Conservation (phyloP, 352 stramenopile genomes). For the Phytophthora melonis region DNA sequence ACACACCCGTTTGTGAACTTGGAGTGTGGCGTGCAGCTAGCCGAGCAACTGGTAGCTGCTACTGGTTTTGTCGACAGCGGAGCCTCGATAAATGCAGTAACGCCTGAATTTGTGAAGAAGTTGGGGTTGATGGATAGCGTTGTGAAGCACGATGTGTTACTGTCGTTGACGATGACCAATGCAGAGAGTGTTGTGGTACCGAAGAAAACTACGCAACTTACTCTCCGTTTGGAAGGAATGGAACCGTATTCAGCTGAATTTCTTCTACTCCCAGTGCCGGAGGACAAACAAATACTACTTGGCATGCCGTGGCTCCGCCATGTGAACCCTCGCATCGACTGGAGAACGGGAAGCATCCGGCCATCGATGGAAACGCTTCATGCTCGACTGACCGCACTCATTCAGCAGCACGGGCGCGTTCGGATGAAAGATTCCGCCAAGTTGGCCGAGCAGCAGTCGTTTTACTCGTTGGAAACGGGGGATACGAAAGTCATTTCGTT, state of each 20-base stretch:
- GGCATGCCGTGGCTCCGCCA: constrained; percentile 6
- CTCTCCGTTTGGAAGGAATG: neutral
- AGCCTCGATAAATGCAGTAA: too few species aligned
- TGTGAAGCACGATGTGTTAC: neutral
- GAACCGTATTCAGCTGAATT: neutral
- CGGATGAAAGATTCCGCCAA: neutral
- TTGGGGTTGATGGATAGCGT: neutral
- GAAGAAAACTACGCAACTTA: neutral
- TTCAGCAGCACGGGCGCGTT: neutral
- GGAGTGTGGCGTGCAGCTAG: too few species aligned
- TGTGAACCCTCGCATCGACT: constrained; percentile 3
- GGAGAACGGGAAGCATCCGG: neutral
- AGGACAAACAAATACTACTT: constrained; percentile 3
- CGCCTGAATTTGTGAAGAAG: neutral
- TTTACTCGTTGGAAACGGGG: constrained; percentile 4
- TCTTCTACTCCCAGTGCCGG: neutral
- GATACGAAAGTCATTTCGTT: neutral
- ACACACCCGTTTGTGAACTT: too few species aligned
- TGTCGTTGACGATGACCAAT: neutral
- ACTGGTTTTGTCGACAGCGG: too few species aligned
- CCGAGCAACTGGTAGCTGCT: too few species aligned
- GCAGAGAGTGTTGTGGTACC: neutral
- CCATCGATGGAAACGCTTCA: neutral
- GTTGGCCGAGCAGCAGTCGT: neutral
- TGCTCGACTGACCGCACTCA: neutral